Evolutionary conservation across 306 rosid species (phyloP).

Genomic region (Trichosanthes truncata): DNA sequence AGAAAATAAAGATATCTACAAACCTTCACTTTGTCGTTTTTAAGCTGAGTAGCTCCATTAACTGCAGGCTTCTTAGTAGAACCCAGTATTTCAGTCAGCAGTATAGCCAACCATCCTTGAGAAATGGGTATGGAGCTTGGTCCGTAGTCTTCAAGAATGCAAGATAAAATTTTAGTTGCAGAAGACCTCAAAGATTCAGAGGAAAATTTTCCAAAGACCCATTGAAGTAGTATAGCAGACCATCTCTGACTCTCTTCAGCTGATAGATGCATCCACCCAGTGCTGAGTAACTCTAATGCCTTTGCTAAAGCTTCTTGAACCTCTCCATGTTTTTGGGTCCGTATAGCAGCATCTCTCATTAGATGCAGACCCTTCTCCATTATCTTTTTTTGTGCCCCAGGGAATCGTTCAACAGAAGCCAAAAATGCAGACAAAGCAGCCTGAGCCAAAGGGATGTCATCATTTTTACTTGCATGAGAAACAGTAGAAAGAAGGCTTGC

Average conservation of each 20-base stretch:
- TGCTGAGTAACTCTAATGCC: conserved; percentile 63
- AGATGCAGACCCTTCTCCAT: conserved; percentile 84
- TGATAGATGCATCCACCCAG: conserved; percentile 59
- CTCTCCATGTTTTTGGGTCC: conserved; percentile 47
- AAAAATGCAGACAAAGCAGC: conserved; percentile 73
- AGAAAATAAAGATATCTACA: conserved; percentile 12
- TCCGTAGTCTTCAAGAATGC: conserved; percentile 68
- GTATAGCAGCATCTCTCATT: conserved; percentile 73
- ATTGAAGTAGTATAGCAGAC: conserved; percentile 77
- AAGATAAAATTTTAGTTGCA: conserved; percentile 65
- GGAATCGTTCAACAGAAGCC: conserved; percentile 75
- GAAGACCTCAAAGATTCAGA: conserved; percentile 57
- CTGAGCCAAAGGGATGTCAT: conserved; percentile 71
- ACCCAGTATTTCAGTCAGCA: conserved; percentile 50
- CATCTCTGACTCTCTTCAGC: conserved; percentile 85
- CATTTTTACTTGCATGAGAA: conserved; percentile 71
- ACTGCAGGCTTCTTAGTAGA: conserved; percentile 44
- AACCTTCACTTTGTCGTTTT: conserved; percentile 74
- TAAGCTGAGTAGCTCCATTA: conserved; percentile 50
- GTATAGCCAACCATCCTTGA: conserved; percentile 82
- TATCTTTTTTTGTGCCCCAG: conserved; percentile 47
- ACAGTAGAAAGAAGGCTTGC: conserved; percentile 79
- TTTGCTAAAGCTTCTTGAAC: conserved; percentile 79
- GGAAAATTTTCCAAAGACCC: conserved; percentile 69
- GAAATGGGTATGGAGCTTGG: conserved; percentile 64